Percentiles rank a stretch among this genome's conserved stretches.
Conservation (phyloP, 345 rosid genomes). For the Moringa oleifera region DNA sequence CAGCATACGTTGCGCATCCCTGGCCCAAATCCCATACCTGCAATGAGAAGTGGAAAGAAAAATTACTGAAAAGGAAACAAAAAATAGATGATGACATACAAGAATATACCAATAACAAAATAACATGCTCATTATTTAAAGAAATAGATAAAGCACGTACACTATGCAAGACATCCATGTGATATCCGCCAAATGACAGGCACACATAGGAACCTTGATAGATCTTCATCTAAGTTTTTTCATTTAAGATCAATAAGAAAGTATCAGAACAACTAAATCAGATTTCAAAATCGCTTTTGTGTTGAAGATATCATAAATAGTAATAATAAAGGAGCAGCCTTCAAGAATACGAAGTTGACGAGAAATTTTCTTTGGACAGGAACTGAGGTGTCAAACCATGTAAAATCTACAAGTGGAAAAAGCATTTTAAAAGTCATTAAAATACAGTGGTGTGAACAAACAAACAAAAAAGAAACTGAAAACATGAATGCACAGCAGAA, state of each 20-base stretch:
- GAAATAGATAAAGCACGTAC: too few species aligned
- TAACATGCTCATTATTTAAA: too few species aligned
- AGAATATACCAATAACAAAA: neutral
- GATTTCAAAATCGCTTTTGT: too few species aligned
- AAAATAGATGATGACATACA: neutral
- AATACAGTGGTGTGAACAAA: neutral
- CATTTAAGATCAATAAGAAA: neutral
- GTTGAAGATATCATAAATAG: too few species aligned
- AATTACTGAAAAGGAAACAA: conserved; percentile 11
- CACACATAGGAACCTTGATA: neutral
- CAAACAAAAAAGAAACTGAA: neutral
- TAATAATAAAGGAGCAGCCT: too few species aligned
- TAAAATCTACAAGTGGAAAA: neutral
- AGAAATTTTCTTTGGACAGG: neutral
- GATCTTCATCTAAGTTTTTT: conserved; percentile 5
- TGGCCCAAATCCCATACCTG: conserved; percentile 36
- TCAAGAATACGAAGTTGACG: too few species aligned
- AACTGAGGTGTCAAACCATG: neutral
- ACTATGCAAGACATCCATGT: conserved; percentile 6
- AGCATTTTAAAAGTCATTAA: conserved; percentile 8
- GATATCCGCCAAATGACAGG: conserved; percentile 12
- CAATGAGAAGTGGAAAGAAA: conserved; percentile 3
- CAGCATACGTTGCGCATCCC: conserved; percentile 28
- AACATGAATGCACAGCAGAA: neutral
- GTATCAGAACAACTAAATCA: too few species aligned